Percentiles rank a stretch among this genome's conserved stretches.
These are phyloP conservation scores for Claviceps capensis DNA, from an alignment of 2,329 filamentous ascomycete species.

Conservation along the genomic window DNA sequence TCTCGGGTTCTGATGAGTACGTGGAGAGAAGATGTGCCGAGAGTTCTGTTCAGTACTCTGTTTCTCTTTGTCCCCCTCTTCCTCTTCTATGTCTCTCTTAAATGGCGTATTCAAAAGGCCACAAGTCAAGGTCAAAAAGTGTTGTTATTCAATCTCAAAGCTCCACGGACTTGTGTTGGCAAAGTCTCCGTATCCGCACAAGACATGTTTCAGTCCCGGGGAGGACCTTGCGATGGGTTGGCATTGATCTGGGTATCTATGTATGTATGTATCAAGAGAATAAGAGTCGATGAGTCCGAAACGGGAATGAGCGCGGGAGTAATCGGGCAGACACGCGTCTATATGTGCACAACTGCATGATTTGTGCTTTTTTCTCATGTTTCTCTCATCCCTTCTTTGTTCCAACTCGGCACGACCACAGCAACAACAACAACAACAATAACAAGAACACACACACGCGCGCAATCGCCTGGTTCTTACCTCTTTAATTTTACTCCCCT, in stretches of 20 bases:
- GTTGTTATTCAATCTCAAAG: too few relatives aligned
- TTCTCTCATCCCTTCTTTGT: neutral
- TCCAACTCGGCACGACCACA: neutral
- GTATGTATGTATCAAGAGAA: neutral
- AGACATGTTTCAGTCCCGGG: too few relatives aligned
- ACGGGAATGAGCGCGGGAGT: neutral
- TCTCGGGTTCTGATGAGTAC: too few relatives aligned
- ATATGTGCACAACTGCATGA: neutral
- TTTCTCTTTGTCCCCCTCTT: neutral
- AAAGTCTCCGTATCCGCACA: too few relatives aligned
- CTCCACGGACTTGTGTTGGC: too few relatives aligned
- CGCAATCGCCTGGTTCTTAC: neutral
- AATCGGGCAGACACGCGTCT: neutral
- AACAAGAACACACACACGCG: neutral
- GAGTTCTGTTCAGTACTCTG: neutral
- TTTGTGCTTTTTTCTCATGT: neutral
- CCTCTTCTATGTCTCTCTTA: neutral
- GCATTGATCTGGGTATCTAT: neutral
- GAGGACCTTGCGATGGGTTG: neutral
- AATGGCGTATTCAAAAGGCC: too few relatives aligned
- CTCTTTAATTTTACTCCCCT: too few relatives aligned
- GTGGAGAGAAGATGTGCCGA: neutral
- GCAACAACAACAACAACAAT: too few relatives aligned
- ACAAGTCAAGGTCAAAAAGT: too few relatives aligned
- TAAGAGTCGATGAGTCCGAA: neutral